Base-by-base conservation (phyloP, 768 basidiomycete genomes). In the Agrocybe praecox region DNA sequence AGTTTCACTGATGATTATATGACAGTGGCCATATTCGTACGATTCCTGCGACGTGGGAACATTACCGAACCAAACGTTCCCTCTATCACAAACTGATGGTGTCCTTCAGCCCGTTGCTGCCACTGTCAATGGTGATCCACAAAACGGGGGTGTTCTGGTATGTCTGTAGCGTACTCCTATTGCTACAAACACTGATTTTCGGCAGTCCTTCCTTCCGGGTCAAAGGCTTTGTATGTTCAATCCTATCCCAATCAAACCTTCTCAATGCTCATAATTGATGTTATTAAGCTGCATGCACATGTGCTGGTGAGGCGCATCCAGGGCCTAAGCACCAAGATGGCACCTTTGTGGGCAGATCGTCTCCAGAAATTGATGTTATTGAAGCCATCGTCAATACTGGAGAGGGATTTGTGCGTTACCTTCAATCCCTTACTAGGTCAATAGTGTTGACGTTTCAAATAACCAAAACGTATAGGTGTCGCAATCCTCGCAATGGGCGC, bases 21-120 rank as follows among this genome's bases (percentile, higher is more conserved):
- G 56, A 22, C 60, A 65, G 85, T 89, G 87, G 87, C 88, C 89
- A 8, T 89, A 87, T 66, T 79, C 80, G 6, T 89, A 89, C 63
- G 86, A 89, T 54, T 69, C 84, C 2, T 94, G 93, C 66, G 93
- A 94, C 65, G 81, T 92, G 7, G 93, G 93, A 1, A 94, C 92
- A 0, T 72, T 90, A 2, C 76, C 83, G 10, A 94, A 94, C 68
- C 95, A 96, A 69, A 84, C 88, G 6, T 69, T 84, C 62, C 84
- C 88, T 53, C 46, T 26, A 10, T 23, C 53, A 12, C 32, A 34
- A 8, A 24, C 53, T 22, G 40, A 32, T 34, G 90, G 84, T n/a
- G 71, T 67, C 8, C 60, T 58, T 24, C 80, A 33, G 2, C 90
- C 89, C 17, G 60, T 74, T 3, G 78, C 80, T 18, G 80, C 84